These are phyloP conservation scores for Striga hermonthica DNA, from an alignment of 305 asterid genomes.

Conservation along the genomic window DNA sequence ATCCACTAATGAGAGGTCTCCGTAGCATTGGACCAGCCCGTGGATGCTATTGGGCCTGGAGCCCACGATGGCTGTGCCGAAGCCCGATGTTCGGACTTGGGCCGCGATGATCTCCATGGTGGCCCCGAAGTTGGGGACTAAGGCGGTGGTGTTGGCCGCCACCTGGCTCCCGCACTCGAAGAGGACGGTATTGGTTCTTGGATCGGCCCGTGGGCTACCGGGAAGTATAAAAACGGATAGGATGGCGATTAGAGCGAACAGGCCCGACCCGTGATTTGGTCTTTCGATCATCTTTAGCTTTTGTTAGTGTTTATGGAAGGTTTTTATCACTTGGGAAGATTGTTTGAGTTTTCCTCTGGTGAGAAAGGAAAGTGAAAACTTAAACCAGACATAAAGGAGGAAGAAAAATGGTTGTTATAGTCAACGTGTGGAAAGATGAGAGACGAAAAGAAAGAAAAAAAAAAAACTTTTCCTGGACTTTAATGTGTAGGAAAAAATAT, in stretches of 20 bases:
- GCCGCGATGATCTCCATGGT: constrained; percentile 50
- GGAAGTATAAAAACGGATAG: constrained; percentile 27
- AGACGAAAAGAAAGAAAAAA: too few species aligned
- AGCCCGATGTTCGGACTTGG: constrained; percentile 43
- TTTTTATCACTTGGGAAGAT: too few species aligned
- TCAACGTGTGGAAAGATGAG: too few species aligned
- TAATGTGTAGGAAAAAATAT: too few species aligned
- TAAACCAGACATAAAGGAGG: too few species aligned
- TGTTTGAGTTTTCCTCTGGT: too few species aligned
- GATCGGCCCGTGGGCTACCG: constrained; percentile 34
- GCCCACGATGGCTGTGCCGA: constrained; percentile 42
- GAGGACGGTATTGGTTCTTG: constrained; percentile 38
- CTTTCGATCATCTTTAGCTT: constrained; percentile 1
- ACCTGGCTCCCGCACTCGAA: constrained; percentile 37
- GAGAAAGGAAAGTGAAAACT: too few species aligned
- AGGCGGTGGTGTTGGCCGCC: constrained; percentile 40
- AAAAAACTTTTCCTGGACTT: too few species aligned
- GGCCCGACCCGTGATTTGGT: constrained; percentile 19
- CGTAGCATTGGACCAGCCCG: constrained; percentile 60
- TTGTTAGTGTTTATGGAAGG: too few species aligned
- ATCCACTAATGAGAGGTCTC: constrained; percentile 53
- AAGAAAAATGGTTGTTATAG: too few species aligned
- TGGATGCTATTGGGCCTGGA: constrained; percentile 41
- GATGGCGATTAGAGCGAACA: constrained; percentile 11
- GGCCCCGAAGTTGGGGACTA: constrained; percentile 42